Evolutionary conservation across 1,139 yeast species (phyloP).

Genomic region (Sugiyamaella novakii): DNA sequence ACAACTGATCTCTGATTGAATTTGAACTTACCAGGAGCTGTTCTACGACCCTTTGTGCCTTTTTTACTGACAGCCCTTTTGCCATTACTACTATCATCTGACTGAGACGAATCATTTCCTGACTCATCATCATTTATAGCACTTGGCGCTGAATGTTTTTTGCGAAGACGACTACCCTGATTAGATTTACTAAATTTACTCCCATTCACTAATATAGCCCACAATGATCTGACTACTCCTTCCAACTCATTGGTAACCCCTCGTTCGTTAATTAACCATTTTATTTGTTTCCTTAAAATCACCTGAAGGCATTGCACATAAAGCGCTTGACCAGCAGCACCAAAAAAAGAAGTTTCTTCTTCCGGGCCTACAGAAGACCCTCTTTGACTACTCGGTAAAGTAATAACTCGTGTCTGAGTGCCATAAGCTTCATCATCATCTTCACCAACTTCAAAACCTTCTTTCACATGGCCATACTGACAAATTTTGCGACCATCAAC

Average conservation of each 20-base stretch:
- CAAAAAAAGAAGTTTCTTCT: constrained; percentile 46
- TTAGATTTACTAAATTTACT: constrained; percentile 29
- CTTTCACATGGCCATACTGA: constrained; percentile 86
- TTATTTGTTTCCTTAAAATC: constrained; percentile 54
- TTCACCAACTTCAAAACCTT: constrained; percentile 75
- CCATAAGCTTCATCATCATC: constrained; percentile 27
- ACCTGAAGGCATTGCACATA: constrained; percentile 57
- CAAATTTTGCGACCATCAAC: constrained; percentile 80
- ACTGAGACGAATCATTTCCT: constrained; percentile 8
- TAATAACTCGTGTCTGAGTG: background rate
- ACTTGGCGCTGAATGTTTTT: constrained; percentile 11
- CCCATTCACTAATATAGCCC: constrained; percentile 50
- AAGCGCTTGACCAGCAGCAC: constrained; percentile 54
- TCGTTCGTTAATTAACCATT: constrained; percentile 43
- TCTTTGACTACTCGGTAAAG: constrained; percentile 22
- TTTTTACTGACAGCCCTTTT: constrained; percentile 15
- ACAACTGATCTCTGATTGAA: background rate
- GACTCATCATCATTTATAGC: constrained; percentile 14
- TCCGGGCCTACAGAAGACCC: constrained; percentile 25
- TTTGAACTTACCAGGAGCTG: constrained; percentile 10
- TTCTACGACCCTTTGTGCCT: background rate
- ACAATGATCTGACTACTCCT: constrained; percentile 51
- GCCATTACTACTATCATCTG: constrained; percentile 10
- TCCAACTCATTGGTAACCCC: constrained; percentile 46
- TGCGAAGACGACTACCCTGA: constrained; percentile 23